Evolutionary conservation across 192 early-diverging fungal genomes (phyloP).

Genomic region (Backusella tuberculispora): DNA sequence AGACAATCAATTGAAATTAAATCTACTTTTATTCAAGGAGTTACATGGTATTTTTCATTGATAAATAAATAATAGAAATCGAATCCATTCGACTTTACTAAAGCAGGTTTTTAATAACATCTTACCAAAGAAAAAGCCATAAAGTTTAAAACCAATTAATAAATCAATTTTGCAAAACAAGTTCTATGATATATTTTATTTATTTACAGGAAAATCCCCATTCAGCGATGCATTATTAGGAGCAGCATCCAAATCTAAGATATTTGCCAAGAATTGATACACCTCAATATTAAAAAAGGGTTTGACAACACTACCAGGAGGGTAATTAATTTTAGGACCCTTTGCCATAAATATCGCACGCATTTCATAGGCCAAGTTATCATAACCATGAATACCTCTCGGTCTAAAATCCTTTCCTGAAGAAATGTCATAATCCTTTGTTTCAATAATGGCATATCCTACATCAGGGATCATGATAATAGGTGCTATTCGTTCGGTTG

Average conservation of each 20-base stretch:
- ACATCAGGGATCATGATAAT: conserved; percentile 71
- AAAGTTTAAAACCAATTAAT: too few relatives aligned
- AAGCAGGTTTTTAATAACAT: too few relatives aligned
- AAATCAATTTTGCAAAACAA: too few relatives aligned
- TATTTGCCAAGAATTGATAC: conserved; percentile 63
- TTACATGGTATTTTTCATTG: too few relatives aligned
- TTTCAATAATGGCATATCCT: conserved; percentile 62
- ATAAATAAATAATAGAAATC: too few relatives aligned
- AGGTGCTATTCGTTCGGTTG: conserved; percentile 71
- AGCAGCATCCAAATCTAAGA: conserved; percentile 61
- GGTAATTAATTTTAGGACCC: conserved; percentile 53
- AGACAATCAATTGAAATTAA: too few relatives aligned
- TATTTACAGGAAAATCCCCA: too few relatives aligned
- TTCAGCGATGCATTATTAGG: conserved; percentile 74
- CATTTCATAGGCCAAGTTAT: conserved; percentile 76
- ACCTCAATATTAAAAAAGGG: conserved; percentile 75
- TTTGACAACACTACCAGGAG: conserved; percentile 39
- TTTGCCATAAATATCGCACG: conserved; percentile 82
- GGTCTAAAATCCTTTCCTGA: conserved; percentile 33
- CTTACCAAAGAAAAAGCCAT: too few relatives aligned
- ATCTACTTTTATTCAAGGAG: too few relatives aligned
- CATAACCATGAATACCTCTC: conserved; percentile 85
- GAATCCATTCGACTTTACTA: too few relatives aligned
- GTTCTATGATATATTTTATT: too few relatives aligned
- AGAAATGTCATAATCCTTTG: conserved; percentile 38